Percentiles rank a stretch among this genome's conserved stretches.
Evolutionary conservation across 441 rosid species (phyloP).

Genomic region (Bocquillonia castaneifolia): DNA sequence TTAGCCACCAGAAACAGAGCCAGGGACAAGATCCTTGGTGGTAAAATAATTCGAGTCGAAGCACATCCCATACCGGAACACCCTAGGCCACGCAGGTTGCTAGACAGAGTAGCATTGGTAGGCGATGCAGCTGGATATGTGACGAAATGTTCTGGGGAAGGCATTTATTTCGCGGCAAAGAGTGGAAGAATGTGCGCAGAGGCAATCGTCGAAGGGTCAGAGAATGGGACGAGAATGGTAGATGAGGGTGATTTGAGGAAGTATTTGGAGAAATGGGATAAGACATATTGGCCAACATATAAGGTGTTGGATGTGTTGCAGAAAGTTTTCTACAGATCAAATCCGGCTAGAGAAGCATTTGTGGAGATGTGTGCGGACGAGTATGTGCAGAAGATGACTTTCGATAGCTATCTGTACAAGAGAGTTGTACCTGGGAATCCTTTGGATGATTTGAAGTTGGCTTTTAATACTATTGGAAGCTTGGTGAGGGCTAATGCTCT

Average conservation of each 20-base stretch:
- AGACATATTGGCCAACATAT: constrained; percentile 88
- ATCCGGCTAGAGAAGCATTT: constrained; percentile 87
- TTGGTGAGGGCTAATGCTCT: constrained; percentile 92
- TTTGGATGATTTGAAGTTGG: constrained; percentile 75
- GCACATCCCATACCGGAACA: constrained; percentile 91
- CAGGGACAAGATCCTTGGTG: constrained; percentile 77
- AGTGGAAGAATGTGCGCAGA: constrained; percentile 95
- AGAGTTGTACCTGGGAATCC: constrained; percentile 80
- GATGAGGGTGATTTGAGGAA: constrained; percentile 86
- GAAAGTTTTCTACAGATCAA: constrained; percentile 81
- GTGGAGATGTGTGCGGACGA: constrained; percentile 88
- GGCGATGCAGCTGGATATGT: constrained; percentile 95
- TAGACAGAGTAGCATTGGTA: constrained; percentile 63
- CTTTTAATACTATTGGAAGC: constrained; percentile 86
- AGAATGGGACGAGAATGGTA: constrained; percentile 75
- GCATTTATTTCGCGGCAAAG: constrained; percentile 88
- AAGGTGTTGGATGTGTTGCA: constrained; percentile 84
- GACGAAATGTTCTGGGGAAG: constrained; percentile 85
- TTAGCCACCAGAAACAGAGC: constrained; percentile 80
- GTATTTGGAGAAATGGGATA: constrained; percentile 94
- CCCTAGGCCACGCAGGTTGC: constrained; percentile 68
- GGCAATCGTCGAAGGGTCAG: constrained; percentile 81
- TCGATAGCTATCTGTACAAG: constrained; percentile 86
- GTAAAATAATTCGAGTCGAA: constrained; percentile 81
- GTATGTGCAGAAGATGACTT: constrained; percentile 95